Evolutionary conservation across 163 green algal species (phyloP).

Genomic region (Scenedesmus sp.): DNA sequence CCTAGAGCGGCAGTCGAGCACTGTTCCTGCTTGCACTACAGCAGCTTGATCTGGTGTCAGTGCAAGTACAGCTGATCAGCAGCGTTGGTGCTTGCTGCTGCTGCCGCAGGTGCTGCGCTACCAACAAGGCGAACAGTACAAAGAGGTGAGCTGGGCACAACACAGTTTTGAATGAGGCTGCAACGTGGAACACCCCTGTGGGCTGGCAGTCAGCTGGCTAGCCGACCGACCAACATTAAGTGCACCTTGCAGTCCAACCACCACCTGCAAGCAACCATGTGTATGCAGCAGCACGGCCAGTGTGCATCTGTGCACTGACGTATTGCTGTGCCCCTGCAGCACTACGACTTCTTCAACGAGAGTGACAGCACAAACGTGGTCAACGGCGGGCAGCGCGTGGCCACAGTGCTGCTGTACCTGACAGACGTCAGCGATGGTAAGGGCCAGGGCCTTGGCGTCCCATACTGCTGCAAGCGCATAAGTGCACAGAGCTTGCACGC

Average conservation of each 20-base stretch:
- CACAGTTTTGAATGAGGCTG: neutral
- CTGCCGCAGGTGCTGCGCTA: constrained; percentile 42
- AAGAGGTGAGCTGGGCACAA: neutral
- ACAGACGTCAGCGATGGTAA: constrained; percentile 57
- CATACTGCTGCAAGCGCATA: neutral
- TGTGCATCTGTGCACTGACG: neutral
- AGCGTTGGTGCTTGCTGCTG: neutral
- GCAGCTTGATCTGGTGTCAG: neutral
- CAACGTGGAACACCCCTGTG: neutral
- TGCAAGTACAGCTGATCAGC: neutral
- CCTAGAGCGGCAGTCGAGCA: neutral
- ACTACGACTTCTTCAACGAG: constrained; percentile 58
- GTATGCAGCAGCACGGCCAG: too few species aligned
- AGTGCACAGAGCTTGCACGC: too few species aligned
- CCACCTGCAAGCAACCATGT: neutral
- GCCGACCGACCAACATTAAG: neutral
- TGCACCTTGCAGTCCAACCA: neutral
- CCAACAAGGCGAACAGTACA: constrained; percentile 19
- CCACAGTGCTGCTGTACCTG: constrained; percentile 76
- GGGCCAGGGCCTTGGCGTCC: too few species aligned
- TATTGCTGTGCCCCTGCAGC: constrained; percentile 3
- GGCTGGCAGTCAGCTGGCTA: neutral
- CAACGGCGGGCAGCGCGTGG: constrained; percentile 58
- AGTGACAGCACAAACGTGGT: neutral
- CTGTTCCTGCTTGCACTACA: neutral